Percentiles rank a stretch among this genome's conserved stretches.
Evolutionary conservation across 2,329 filamentous ascomycete genomes (phyloP).

Genomic region (Alternaria novae-zelandiae): DNA sequence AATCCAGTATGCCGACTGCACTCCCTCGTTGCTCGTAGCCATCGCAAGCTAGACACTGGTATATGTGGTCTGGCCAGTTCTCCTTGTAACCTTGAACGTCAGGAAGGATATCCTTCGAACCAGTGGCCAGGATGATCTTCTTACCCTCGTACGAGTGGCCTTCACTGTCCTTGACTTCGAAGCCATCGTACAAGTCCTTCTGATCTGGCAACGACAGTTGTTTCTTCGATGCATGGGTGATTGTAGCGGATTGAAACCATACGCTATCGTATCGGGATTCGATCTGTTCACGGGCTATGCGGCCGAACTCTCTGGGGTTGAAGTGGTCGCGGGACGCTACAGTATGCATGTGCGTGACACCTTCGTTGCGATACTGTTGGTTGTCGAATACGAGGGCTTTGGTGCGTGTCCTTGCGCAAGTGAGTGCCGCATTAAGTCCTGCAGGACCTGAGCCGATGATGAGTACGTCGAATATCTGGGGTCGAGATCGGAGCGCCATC

Average conservation of each 20-base stretch:
- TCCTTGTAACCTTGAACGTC: conserved; percentile 61
- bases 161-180: conserved; percentile 51
- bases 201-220: conserved; percentile 18
- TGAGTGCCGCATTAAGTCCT: conserved; percentile 51
- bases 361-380: conserved; percentile 52
- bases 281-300: conserved; percentile 44
- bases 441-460: conserved; percentile 54
- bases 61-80: conserved; percentile 57
- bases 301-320: conserved; percentile 35
- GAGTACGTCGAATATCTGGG: conserved; percentile 29
- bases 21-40: conserved; percentile 64
- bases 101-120: conserved; percentile 59
- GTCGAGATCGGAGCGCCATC: conserved; percentile 4
- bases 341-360: conserved; percentile 54
- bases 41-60: conserved; percentile 67
- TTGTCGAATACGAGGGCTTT: conserved; percentile 55
- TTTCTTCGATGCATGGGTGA: conserved; percentile 30
- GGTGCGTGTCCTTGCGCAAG: conserved; percentile 48
- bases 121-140: conserved; percentile 64
- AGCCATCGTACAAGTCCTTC: conserved; percentile 36
- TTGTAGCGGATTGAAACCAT: conserved; percentile 37
- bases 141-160: conserved; percentile 56
- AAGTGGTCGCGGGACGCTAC: conserved; percentile 39
- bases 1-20: conserved; percentile 36
- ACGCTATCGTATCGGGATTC: conserved; percentile 46